Evolutionary conservation across 2,329 filamentous ascomycete genomes (phyloP), one percentile per base, ranked within the genome.

Genomic region (Sclerotinia sclerotiorum): DNA sequence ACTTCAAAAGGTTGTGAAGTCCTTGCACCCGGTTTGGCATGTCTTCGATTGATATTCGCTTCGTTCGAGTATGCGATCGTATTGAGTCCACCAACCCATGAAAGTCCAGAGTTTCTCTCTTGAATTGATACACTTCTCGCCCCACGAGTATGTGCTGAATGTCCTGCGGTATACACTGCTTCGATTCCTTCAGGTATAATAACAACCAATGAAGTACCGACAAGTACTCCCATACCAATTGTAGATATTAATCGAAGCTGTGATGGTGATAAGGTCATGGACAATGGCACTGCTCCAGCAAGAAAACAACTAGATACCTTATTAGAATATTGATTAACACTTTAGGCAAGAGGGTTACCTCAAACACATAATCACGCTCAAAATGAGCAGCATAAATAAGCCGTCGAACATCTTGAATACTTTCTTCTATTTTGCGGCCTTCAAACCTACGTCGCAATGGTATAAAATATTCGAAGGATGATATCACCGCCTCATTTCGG

Each of bases 151-250:
- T 75, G 73, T 27, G 61, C 70, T n/a, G 56, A 69, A 19, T 81
- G 78, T 2, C 80, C 79, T 3, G 84, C 81, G 19, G 84, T 88
- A 74, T 95, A 92, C 68, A 97, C 85, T 3, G 95, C 94, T 78
- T 97, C 94, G 69, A 98, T 90, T 49, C 95, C 95, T 79, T 99
- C 95, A 0, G 95, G 95, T 75, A 99, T 97, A 77, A 99, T 98
- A 44, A 99, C 93, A 72, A 98, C 94, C 72, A 99, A 85, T 1
- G 94, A 94, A 39, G 95, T 98, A 48, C 95, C 95, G 21, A 99
- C 94, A 11, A 99, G 84, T 64, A 99, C 91, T 56, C 95, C 95
- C 79, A 97, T 93, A 65, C 95, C 95, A 78, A 98, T 87, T 68
- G 93, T 94, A 29, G 94, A 96, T 77, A 98, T 91, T 62, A 97